Base-by-base conservation (phyloP, 2,329 filamentous ascomycete genomes). In the Alternaria postmessia region DNA sequence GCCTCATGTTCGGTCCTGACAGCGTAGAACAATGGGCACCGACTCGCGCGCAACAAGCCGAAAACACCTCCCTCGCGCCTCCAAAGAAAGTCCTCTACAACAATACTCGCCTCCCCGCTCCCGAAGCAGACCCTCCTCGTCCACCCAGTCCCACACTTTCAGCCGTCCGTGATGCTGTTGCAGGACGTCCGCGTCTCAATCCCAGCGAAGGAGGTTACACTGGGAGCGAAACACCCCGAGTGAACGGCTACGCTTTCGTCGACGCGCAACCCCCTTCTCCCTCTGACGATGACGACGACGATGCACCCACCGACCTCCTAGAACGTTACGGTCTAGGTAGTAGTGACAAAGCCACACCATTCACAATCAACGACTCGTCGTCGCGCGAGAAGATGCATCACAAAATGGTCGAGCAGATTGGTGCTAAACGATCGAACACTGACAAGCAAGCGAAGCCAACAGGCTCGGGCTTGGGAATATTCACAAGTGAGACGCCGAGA, bases 161-260 rank as follows among this genome's bases (percentile, higher is more conserved):
- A 5, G 90, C 93, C 3, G 66, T 97, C 22, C 88, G 90, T 65
- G 93, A 94, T 68, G 94, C 94, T 8, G 93, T 97, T 57, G 88
- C 90, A 1, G 92, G 93, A 9, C 87, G 84, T 7, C 87, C 90
- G 5, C 86, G 87, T 8, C 81, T 84, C 2, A 85, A 84, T 8
- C 86, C 89, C 24, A 87, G 87, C 12, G 89, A 92, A 66, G 84
- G 84, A 3, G 84, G 85, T 3, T 86, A 83, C 61, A 83, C 83
- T 1, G 91, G 89, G 16, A 86, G 85, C 59, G 93, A 96, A 77
- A 98, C 94, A 0, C 95, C 94, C 0, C 86, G 92, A 2, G 92
- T 98, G 0, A 96, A 96, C 64, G 95, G 95, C 1, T 99, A 97
- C 76, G 87, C 93, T 0, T 98, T 97, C 78, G 94, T 99, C 36